phyloP scores from a whole-genome alignment of 352 stramenopile species.

The Elongisporangium prolatum region DNA sequence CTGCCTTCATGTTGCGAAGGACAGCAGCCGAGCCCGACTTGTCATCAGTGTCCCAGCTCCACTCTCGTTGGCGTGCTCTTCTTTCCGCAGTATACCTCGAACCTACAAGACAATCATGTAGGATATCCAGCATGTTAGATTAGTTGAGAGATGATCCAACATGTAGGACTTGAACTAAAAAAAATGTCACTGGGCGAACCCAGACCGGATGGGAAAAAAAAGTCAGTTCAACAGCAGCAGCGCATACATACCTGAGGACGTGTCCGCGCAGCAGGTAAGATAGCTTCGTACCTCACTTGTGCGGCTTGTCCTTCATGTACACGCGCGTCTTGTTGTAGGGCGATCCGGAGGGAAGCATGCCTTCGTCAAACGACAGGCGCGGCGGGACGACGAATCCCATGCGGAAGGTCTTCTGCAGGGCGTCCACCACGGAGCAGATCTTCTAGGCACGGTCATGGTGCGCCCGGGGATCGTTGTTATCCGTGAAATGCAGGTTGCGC shows the following conservation, averaged over 20 bases:
- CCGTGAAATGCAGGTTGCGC: constrained; percentile 11
- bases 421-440: constrained; percentile 5
- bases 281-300: constrained; percentile 12
- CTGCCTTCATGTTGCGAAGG: not conserved
- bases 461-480: constrained; percentile 3
- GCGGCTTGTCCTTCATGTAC: no score
- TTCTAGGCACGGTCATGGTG: constrained; percentile 9
- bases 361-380: constrained; percentile 11
- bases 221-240: no score
- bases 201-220: no score
- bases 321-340: no score
- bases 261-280: constrained; percentile 8
- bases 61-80: no score
- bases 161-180: constrained; percentile 1
- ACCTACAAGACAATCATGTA: constrained; percentile 1
- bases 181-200: not conserved
- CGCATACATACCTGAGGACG: constrained; percentile 5
- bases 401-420: constrained; percentile 5
- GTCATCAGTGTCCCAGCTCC: not conserved
- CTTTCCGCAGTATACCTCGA: constrained; percentile 9
- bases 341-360: constrained; percentile 1
- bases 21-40: constrained; percentile 2
- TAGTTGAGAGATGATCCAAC: not conserved
- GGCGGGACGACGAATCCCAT: not conserved
- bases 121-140: not conserved